These are phyloP conservation scores for Aegilops bicornis DNA, from an alignment of 176 grass and related monocot species.

Conservation along the genomic window DNA sequence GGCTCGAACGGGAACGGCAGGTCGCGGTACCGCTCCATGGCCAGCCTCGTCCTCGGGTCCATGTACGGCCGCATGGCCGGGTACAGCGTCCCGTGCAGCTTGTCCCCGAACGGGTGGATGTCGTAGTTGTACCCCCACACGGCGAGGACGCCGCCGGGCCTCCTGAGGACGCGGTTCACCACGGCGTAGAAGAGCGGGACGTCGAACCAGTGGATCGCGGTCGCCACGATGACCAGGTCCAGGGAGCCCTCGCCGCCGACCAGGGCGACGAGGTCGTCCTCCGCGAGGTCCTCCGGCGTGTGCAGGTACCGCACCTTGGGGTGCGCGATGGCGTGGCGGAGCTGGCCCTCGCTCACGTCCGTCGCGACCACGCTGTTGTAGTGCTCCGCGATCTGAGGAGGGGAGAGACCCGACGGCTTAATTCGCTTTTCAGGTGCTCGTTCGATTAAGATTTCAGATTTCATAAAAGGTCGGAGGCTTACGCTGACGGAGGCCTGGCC, in stretches of 20 bases:
- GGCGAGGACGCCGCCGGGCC: conserved; percentile 69
- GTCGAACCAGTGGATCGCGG: conserved; percentile 81
- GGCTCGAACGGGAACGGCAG: conserved; percentile 79
- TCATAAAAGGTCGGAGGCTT: background rate
- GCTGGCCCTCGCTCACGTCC: conserved; percentile 57
- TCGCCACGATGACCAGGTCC: conserved; percentile 62
- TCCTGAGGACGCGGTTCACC: conserved; percentile 51
- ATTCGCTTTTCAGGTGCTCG: background rate
- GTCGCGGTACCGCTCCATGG: conserved; percentile 47
- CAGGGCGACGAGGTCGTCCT: conserved; percentile 56
- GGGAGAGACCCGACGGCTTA: background rate
- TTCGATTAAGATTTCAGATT: background rate
- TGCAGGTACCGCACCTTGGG: conserved; percentile 60
- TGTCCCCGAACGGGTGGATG: conserved; percentile 41
- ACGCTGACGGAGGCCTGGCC: conserved; percentile 57
- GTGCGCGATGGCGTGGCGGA: conserved; percentile 40
- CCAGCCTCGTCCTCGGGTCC: conserved; percentile 50
- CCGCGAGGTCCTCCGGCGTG: conserved; percentile 52
- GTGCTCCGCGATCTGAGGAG: conserved; percentile 54
- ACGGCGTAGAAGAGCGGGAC: conserved; percentile 69
- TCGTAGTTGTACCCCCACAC: conserved; percentile 67
- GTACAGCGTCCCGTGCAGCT: conserved; percentile 43
- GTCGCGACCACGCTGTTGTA: conserved; percentile 68
- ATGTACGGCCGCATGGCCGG: conserved; percentile 39
- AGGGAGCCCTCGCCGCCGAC: conserved; percentile 69